Conservation (phyloP, 441 rosid genomes). For the Arabidopsis hybrid region DNA sequence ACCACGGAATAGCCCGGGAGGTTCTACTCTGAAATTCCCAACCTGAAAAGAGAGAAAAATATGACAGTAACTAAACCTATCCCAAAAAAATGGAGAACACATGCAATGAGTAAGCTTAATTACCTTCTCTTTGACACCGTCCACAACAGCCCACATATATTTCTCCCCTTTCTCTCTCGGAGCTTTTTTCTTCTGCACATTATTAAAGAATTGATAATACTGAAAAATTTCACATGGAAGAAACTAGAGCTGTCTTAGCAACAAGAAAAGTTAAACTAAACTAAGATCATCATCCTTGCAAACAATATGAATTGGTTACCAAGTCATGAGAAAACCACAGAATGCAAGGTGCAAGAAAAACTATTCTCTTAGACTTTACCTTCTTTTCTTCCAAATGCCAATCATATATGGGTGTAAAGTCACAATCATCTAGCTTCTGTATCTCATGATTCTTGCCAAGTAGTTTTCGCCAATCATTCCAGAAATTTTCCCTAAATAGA, state of each 20-base stretch:
- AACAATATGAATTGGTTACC: background rate
- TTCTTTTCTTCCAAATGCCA: slow-evolving; percentile 90
- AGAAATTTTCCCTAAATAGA: slow-evolving; percentile 82
- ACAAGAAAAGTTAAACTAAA: background rate
- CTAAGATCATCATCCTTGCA: background rate
- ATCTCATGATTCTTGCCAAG: slow-evolving; percentile 85
- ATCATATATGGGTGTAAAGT: slow-evolving; percentile 84
- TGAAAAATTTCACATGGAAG: too few relatives aligned
- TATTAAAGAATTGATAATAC: background rate
- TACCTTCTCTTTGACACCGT: slow-evolving; percentile 95
- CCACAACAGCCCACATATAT: slow-evolving; percentile 95
- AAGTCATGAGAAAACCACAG: background rate
- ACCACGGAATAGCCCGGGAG: slow-evolving; percentile 95
- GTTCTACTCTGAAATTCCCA: slow-evolving; percentile 97
- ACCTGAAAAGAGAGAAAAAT: slow-evolving; percentile 61
- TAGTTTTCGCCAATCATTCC: slow-evolving; percentile 88
- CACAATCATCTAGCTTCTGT: slow-evolving; percentile 79
- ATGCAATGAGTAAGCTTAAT: background rate
- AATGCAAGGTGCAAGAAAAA: background rate
- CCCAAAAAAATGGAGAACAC: background rate
- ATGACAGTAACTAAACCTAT: slow-evolving; percentile 12
- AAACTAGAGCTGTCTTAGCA: too few relatives aligned
- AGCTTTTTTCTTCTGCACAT: slow-evolving; percentile 81
- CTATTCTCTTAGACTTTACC: slow-evolving; percentile 45
- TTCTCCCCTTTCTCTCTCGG: slow-evolving; percentile 88